Percentiles rank a stretch among this genome's conserved stretches.
phyloP scores from a whole-genome alignment of 2,329 filamentous ascomycete genomes.

The Didymosphaeria variabile region DNA sequence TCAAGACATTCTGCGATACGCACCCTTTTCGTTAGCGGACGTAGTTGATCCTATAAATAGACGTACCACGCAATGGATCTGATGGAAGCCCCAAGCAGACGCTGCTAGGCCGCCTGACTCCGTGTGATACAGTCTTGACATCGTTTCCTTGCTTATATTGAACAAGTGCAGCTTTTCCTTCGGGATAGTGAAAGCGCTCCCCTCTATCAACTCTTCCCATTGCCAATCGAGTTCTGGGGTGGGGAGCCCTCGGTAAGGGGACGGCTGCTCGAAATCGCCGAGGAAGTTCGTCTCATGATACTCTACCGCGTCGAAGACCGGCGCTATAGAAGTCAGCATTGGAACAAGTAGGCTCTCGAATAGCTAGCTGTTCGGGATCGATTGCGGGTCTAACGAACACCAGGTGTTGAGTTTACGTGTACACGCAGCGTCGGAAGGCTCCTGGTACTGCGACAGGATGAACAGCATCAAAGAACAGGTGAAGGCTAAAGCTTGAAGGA shows the following conservation, averaged over 20 bases:
- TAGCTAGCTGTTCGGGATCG: not conserved
- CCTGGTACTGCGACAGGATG: not conserved
- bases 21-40: not conserved
- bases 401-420: not conserved
- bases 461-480: not conserved
- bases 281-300: not conserved
- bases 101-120: not conserved
- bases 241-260: not conserved
- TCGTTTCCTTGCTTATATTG: not conserved
- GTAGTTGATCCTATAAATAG: not conserved
- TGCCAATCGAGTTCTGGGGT: slow-evolving; percentile 3
- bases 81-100: slow-evolving; percentile 2
- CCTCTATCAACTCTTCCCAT: slow-evolving; percentile 1
- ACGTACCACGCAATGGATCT: slow-evolving; percentile 1
- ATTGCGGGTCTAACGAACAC: not conserved
- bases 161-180: not conserved
- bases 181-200: not conserved
- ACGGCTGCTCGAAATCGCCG: not conserved
- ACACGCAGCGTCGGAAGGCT: not conserved
- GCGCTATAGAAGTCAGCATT: not conserved
- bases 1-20: not conserved
- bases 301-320: not conserved
- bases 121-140: not conserved
- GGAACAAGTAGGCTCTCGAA: not conserved
- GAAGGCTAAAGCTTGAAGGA: not conserved